phyloP scores from a whole-genome alignment of 164 flowering plant species.

The Warburgia ugandensis region DNA sequence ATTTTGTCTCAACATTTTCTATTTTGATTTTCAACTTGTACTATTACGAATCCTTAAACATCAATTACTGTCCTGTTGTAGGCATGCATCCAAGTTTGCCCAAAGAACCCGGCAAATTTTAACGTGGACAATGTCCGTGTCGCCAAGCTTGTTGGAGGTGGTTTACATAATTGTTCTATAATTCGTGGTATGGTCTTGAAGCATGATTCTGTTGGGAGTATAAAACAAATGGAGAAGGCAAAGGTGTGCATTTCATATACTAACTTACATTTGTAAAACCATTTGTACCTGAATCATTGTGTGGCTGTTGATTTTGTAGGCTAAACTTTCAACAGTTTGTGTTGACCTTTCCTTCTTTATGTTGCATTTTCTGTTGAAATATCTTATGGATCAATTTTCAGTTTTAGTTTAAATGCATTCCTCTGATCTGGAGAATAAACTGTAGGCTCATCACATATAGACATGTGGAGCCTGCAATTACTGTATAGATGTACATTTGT shows the following conservation, averaged over 20 bases:
- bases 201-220: constrained; percentile 73
- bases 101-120: constrained; percentile 84
- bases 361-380: no score
- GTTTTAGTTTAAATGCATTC: no score
- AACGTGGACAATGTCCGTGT: constrained; percentile 96
- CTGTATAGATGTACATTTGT: no score
- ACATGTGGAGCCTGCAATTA: no score
- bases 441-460: no score
- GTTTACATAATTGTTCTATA: constrained; percentile 52
- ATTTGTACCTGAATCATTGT: no score
- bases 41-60: constrained; percentile 1
- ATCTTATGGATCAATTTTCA: no score
- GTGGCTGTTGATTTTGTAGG: no score
- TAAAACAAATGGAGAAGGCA: constrained; percentile 76
- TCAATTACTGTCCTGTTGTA: constrained; percentile 9
- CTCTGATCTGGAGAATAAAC: no score
- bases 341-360: no score
- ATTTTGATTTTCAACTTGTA: background rate
- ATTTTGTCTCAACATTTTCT: background rate
- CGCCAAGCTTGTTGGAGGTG: constrained; percentile 92
- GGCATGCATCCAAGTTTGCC: constrained; percentile 99
- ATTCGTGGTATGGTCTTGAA: constrained; percentile 91
- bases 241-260: constrained; percentile 37
- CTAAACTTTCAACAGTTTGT: no score
- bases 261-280: no score